Evolutionary conservation across 768 basidiomycete species (phyloP), one percentile per base, ranked within the genome.

Genomic region (Tylopilus rubrobrunneus): DNA sequence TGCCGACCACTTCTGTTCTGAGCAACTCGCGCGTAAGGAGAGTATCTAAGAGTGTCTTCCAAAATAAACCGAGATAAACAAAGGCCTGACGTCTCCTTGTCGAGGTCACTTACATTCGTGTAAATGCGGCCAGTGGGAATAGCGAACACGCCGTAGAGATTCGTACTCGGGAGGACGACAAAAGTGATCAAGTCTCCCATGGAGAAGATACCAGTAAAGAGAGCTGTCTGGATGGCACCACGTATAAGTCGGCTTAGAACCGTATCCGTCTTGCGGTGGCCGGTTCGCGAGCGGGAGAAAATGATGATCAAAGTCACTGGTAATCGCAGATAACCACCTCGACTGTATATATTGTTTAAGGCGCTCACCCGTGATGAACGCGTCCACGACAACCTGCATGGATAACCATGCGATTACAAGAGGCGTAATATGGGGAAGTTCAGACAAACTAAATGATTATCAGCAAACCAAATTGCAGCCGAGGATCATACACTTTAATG

Each of bases 341-440:
- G 11, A 12, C 15, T n/a, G n/a, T 15, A 15, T 36, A 12, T 36
- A 36, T 12, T 14, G n/a, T n/a, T n/a, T n/a, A n/a, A 34, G 33
- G 33, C 33, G 11, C 56, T 14, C 36, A 80, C 80, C 52, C 1
- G 78, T 78, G 48, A 81, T 77, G 19, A 74, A 48, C 4, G 72
- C 31, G 58, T 81, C 80, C 1, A 75, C 71, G 23, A 54, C 49
- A 7, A 78, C 76, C 56, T 80, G 79, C 63, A 76, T 72, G 0
- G 64, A 67, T 12, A 81, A 63, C 80, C 79, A 79, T 28, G 73
- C 73, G n/a, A 70, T 76, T n/a, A 78, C 79, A 40, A 73, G 71
- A 3, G 71, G 70, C 3, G 69, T 71, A 15, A 81, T 60, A 23
- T 70, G 68, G 5, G 64, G 69, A 19, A 81, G 71, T 17, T 78